Evolutionary conservation across 352 stramenopile genomes (phyloP).

Genomic region (Phytophthora sp.): DNA sequence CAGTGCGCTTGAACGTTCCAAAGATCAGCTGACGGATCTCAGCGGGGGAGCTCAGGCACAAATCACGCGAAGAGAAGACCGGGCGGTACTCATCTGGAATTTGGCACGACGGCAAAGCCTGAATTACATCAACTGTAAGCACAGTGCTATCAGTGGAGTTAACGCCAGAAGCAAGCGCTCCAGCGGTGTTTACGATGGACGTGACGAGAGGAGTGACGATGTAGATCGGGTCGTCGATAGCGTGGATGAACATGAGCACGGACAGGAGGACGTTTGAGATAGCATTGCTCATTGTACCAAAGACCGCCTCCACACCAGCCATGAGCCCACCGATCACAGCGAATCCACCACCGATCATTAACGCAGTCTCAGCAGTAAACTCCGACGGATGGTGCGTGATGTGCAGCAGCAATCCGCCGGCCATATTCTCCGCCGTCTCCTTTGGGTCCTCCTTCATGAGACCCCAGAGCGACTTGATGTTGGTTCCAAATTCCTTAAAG

Average conservation of each 20-base stretch:
- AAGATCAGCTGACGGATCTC: constrained; percentile 31
- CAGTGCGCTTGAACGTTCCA: constrained; percentile 20
- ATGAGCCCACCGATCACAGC: constrained; percentile 32
- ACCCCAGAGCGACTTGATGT: constrained; percentile 23
- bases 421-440: constrained; percentile 31
- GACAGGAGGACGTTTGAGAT: constrained; percentile 25
- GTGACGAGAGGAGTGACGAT: constrained; percentile 36
- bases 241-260: constrained; percentile 37
- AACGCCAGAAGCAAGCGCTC: background rate
- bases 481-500: constrained; percentile 26
- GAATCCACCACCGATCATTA: constrained; percentile 24
- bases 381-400: constrained; percentile 33
- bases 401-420: constrained; percentile 31
- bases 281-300: constrained; percentile 30
- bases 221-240: constrained; percentile 37
- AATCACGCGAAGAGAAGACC: constrained; percentile 28
- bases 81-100: constrained; percentile 31
- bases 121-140: constrained; percentile 7
- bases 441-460: constrained; percentile 34
- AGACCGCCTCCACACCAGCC: constrained; percentile 21
- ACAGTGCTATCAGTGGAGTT: background rate
- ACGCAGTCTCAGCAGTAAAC: constrained; percentile 33
- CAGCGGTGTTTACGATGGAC: constrained; percentile 26
- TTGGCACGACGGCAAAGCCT: constrained; percentile 13
- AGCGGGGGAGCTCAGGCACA: constrained; percentile 23